These are phyloP conservation scores for Lactarius deliciosus DNA, from an alignment of 768 basidiomycete genomes.

Conservation along the genomic window DNA sequence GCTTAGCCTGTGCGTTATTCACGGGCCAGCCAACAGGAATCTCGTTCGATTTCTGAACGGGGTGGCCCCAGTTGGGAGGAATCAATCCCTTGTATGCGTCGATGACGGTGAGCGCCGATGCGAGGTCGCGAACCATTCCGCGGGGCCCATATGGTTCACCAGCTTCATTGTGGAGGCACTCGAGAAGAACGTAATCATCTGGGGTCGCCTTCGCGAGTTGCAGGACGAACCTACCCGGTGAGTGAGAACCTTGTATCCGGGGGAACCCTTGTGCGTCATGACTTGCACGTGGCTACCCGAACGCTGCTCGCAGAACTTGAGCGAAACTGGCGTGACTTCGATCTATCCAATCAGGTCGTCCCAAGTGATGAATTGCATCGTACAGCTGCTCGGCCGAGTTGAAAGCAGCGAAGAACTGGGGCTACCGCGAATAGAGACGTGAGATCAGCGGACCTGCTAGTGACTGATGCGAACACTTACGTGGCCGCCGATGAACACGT, in stretches of 20 bases:
- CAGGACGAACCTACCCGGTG: conserved; percentile 10
- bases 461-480: conserved; percentile 3
- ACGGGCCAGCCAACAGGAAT: no score
- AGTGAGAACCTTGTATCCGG: conserved; percentile 13
- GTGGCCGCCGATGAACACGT: conserved; percentile 16
- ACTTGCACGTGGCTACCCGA: neutral
- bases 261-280: neutral
- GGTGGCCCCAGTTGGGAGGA: conserved; percentile 26
- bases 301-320: conserved; percentile 33
- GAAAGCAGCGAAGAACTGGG: conserved; percentile 35
- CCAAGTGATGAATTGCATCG: conserved; percentile 33
- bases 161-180: conserved; percentile 10
- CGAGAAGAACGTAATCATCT: conserved; percentile 19
- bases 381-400: conserved; percentile 37
- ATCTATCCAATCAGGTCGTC: conserved; percentile 29
- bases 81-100: conserved; percentile 11
- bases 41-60: neutral
- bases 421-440: conserved; percentile 18
- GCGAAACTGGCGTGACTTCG: conserved; percentile 34
- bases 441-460: neutral
- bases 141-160: conserved; percentile 24
- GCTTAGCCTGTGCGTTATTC: neutral
- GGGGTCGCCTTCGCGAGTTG: conserved; percentile 23
- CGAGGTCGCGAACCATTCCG: conserved; percentile 26
- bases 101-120: conserved; percentile 16